These are phyloP conservation scores for Metschnikowia shivogae DNA, from an alignment of 805 yeast genomes.

Conservation along the genomic window DNA sequence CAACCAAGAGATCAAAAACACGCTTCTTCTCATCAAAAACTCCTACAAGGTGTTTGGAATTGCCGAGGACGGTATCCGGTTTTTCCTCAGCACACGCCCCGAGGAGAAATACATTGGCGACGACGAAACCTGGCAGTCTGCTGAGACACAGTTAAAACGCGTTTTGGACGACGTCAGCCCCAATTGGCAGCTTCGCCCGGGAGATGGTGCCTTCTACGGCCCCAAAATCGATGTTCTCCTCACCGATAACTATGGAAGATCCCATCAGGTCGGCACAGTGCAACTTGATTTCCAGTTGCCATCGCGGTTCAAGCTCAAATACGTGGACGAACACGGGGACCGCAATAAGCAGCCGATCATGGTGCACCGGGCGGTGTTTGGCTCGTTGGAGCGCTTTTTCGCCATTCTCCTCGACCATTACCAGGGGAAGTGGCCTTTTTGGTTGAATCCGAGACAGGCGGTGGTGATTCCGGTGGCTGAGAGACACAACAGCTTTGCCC, in stretches of 20 bases:
- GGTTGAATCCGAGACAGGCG: constrained; percentile 93
- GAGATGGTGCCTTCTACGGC: constrained; percentile 98
- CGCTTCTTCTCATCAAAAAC: constrained; percentile 68
- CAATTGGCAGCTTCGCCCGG: constrained; percentile 71
- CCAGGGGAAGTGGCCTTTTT: constrained; percentile 95
- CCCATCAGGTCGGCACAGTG: constrained; percentile 92
- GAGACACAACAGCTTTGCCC: constrained; percentile 53
- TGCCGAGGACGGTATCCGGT: constrained; percentile 44
- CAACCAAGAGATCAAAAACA: constrained; percentile 62
- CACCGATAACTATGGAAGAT: constrained; percentile 72
- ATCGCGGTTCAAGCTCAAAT: constrained; percentile 70
- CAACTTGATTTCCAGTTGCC: constrained; percentile 96
- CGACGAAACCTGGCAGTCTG: constrained; percentile 71
- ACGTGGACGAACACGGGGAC: constrained; percentile 49
- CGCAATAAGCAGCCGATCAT: constrained; percentile 72
- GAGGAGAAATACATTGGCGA: constrained; percentile 70
- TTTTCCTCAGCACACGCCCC: constrained; percentile 84
- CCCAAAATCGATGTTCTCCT: constrained; percentile 90
- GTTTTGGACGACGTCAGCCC: constrained; percentile 54
- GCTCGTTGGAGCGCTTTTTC: constrained; percentile 88
- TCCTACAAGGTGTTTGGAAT: constrained; percentile 71
- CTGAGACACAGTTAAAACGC: constrained; percentile 61
- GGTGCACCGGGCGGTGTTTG: constrained; percentile 94
- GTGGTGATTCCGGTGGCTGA: constrained; percentile 75
- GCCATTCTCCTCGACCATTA: constrained; percentile 88